Percentiles rank a stretch among this genome's conserved stretches.
Conservation (phyloP, 139 green algal species). For the Klebsormidium nitens region DNA sequence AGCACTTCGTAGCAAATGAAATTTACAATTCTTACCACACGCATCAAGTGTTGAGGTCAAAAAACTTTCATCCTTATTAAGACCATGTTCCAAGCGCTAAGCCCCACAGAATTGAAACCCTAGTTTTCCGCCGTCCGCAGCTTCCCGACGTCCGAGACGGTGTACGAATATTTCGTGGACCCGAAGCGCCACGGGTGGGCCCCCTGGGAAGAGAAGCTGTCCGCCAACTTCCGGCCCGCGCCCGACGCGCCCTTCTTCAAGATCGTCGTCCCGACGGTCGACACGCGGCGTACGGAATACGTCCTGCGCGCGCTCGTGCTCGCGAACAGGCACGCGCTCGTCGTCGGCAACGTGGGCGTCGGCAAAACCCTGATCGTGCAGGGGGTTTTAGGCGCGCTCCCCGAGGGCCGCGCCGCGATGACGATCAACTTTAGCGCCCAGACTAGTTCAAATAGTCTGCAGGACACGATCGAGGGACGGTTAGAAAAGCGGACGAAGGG, state of each 20-base stretch:
- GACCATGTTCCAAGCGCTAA: too few relatives aligned
- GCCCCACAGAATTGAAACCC: too few relatives aligned
- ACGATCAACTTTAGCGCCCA: conserved; percentile 70
- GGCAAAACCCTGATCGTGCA: conserved; percentile 75
- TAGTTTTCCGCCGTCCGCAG: too few relatives aligned
- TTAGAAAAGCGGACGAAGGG: conserved; percentile 84
- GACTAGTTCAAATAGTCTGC: conserved; percentile 33
- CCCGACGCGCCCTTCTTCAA: conserved; percentile 66
- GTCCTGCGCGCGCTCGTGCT: conserved; percentile 47
- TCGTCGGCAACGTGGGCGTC: conserved; percentile 69
- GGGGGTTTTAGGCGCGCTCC: conserved; percentile 53
- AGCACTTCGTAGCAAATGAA: too few relatives aligned
- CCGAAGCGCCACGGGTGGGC: conserved; percentile 53
- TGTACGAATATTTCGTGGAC: conserved; percentile 76
- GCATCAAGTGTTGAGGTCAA: too few relatives aligned
- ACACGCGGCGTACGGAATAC: conserved; percentile 60
- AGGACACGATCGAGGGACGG: conserved; percentile 75
- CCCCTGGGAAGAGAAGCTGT: conserved; percentile 65
- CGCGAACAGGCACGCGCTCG: conserved; percentile 52
- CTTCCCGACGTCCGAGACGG: conserved; percentile 59
- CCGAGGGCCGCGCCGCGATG: conserved; percentile 44
- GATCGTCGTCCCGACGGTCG: conserved; percentile 69
- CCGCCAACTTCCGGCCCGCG: conserved; percentile 47
- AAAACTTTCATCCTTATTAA: too few relatives aligned
- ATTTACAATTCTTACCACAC: too few relatives aligned